These are phyloP conservation scores for Trichoderma cornu-damae DNA, from an alignment of 2,329 filamentous ascomycete genomes.

Conservation along the genomic window DNA sequence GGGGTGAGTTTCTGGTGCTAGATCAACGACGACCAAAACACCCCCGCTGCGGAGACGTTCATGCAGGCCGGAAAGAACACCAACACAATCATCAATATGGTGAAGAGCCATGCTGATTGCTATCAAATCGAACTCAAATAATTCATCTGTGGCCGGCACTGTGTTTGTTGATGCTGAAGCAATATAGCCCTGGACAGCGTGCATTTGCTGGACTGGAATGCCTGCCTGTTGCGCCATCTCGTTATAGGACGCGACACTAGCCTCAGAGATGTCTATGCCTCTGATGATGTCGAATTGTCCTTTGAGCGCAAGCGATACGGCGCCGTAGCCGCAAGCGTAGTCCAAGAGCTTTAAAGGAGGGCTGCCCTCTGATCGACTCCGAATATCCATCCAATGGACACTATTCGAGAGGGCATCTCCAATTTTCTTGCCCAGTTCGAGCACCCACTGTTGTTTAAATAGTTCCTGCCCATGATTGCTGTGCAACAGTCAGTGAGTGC, in stretches of 20 bases:
- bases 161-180: background rate
- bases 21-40: constrained; percentile 2
- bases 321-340: constrained; percentile 1
- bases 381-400: constrained; percentile 1
- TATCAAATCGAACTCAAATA: background rate
- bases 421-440: background rate
- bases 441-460: background rate
- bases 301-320: background rate
- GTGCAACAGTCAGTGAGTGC: background rate
- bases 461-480: background rate
- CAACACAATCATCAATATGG: background rate
- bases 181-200: background rate
- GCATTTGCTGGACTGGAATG: background rate
- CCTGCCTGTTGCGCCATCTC: constrained; percentile 2
- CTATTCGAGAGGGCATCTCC: background rate
- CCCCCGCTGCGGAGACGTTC: constrained; percentile 1
- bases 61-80: background rate
- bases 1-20: background rate
- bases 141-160: background rate
- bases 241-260: background rate
- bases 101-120: constrained; percentile 7
- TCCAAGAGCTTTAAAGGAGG: background rate
- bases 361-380: background rate
- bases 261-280: constrained; percentile 2
- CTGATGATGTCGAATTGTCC: constrained; percentile 1